phyloP scores from a whole-genome alignment of 2,329 filamentous ascomycete species.

The Elsinoe arachidis region DNA sequence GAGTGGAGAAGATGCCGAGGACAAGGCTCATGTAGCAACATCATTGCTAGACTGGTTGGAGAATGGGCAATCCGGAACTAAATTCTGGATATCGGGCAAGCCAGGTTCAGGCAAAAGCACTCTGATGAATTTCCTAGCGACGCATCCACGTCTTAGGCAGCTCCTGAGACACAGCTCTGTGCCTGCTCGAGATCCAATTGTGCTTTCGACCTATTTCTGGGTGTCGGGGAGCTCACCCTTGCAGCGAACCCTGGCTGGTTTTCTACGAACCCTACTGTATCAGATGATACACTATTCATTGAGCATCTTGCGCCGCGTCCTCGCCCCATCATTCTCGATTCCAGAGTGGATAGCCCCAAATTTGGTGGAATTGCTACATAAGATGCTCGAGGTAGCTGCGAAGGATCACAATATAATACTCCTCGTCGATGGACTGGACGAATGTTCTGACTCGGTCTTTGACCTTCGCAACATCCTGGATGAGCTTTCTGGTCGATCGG shows the following conservation, averaged over 20 bases:
- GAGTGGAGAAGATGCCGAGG: too few relatives aligned
- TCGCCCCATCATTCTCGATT: background rate
- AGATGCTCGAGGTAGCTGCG: background rate
- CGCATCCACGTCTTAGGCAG: background rate
- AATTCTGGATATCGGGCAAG: conserved; percentile 5
- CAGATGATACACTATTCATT: background rate
- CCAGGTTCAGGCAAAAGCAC: conserved; percentile 4
- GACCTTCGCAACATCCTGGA: background rate
- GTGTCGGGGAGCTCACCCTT: background rate
- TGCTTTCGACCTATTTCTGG: background rate
- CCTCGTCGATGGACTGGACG: conserved; percentile 1
- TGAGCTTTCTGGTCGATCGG: background rate
- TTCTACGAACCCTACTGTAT: background rate
- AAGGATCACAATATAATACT: background rate
- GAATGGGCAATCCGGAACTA: background rate
- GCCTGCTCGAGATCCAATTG: background rate
- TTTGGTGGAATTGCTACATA: background rate
- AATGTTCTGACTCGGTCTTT: background rate
- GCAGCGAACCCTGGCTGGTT: background rate
- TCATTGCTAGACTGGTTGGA: background rate
- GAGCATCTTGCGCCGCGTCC: background rate
- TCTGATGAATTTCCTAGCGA: background rate
- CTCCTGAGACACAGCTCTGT: background rate
- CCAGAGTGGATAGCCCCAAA: background rate
- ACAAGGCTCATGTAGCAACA: background rate